These are phyloP conservation scores for Cordyceps cateniannulata DNA, from an alignment of 2,329 filamentous ascomycete species.

Conservation along the genomic window DNA sequence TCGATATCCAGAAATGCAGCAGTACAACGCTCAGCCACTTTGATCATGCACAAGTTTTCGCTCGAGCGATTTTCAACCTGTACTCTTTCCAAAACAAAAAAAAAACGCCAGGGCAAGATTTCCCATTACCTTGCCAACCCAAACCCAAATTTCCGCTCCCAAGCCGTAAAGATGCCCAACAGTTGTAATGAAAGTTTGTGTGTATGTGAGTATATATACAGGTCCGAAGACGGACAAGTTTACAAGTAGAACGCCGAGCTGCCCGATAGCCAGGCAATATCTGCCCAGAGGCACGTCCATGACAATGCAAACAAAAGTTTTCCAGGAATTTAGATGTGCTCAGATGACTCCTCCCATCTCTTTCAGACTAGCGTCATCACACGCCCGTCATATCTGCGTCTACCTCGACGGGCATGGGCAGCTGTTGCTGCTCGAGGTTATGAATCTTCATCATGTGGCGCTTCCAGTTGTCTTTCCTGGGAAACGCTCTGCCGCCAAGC, in stretches of 20 bases:
- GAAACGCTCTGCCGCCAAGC: conserved; percentile 51
- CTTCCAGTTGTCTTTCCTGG: conserved; percentile 57
- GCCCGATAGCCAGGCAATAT: neutral
- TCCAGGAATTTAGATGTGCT: neutral
- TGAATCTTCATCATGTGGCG: conserved; percentile 58
- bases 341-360: too few relatives aligned
- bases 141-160: neutral
- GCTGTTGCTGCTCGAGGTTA: conserved; percentile 31
- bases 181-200: neutral
- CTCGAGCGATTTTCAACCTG: neutral
- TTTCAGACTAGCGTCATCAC: neutral
- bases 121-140: neutral
- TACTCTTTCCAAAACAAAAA: neutral
- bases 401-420: conserved; percentile 38
- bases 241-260: neutral
- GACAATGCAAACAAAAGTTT: neutral
- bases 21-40: neutral
- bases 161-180: neutral
- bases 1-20: neutral
- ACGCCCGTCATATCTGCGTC: conserved; percentile 21
- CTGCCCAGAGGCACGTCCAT: neutral
- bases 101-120: neutral
- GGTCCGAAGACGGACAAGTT: neutral
- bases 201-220: conserved; percentile 4
- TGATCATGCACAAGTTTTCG: neutral